A percentile compares a stretch with the other conserved stretches of the same genome.
These are phyloP conservation scores for Mycosphaerella sp. DNA, from an alignment of 2,329 filamentous ascomycete genomes.

Conservation along the genomic window DNA sequence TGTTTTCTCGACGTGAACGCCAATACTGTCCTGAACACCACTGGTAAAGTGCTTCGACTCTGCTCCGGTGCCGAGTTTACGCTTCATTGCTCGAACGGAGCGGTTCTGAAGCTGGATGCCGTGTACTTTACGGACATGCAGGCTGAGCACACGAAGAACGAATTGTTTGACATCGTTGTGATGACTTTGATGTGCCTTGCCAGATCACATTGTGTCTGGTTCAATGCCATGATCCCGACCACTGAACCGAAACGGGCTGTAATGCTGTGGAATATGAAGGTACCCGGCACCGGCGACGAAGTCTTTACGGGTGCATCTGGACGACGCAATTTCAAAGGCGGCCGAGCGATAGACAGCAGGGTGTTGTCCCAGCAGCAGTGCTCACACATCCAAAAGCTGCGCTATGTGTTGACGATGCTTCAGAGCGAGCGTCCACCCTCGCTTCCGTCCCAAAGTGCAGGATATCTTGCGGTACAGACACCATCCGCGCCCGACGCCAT, in stretches of 20 bases:
- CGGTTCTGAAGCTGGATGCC: not conserved
- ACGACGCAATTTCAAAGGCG: no score
- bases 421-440: no score
- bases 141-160: not conserved
- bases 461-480: no score
- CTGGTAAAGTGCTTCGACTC: not conserved
- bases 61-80: constrained; percentile 3
- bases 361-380: no score
- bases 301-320: no score
- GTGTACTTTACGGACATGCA: not conserved
- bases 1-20: not conserved
- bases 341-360: no score
- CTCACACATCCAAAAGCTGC: no score
- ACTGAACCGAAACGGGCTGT: not conserved
- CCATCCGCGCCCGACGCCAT: not conserved
- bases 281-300: not conserved
- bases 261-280: not conserved
- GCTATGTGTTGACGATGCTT: no score
- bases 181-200: constrained; percentile 1
- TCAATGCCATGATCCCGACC: not conserved
- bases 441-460: no score
- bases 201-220: constrained; percentile 2
- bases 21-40: not conserved
- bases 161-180: constrained; percentile 1
- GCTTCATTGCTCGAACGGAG: not conserved